Evolutionary conservation across 768 basidiomycete species (phyloP), one percentile per base, ranked within the genome.

Genomic region (Rhodotorula kratochvilovae): DNA sequence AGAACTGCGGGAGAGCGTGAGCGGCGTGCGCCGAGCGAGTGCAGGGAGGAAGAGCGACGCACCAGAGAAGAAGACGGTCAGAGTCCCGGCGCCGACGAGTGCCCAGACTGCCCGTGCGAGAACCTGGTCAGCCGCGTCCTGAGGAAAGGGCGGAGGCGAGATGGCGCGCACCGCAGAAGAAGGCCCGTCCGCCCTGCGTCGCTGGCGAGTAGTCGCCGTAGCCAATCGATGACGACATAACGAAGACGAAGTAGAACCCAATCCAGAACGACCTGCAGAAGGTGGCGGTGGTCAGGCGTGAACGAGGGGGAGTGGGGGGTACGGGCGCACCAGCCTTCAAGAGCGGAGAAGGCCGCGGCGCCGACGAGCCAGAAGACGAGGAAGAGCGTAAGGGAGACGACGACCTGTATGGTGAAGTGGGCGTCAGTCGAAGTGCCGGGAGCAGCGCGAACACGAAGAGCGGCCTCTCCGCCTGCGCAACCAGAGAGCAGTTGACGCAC

Each of bases 161-260:
- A n/a, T n/a, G n/a, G n/a, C 13, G 39, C 39, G 13, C 39, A 39
- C 39, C 39, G 39, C 67, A 67, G 64, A 75, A 75, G 64, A 71
- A 71, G 0, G 74, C 74, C 5, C 74, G 59, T 2, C 74, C 74
- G 25, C 63, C 64, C 13, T 64, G 70, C 4, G 70, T 75, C 33
- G 54, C 11, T 15, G 67, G 70, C 11, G 60, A 46, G 27, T 55
- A 60, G 13, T 70, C 68, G 16, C 69, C 73, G 27, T 65, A 66
- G 0, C 74, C 74, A 51, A 75, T 58, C 23, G 64, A 58, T 36
- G 60, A 59, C 56, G 65, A 55, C n/a, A 50, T 17, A 36, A 69
- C 56, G 39, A 63, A 71, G 36, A 50, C 50, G 39, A 68, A 72
- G 21, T 66, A 72, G 33, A 68, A 45, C 1, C 36, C 53, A 13